Evolutionary conservation across 768 basidiomycete genomes (phyloP).

Genomic region (Cystofilobasidium bisporidii): DNA sequence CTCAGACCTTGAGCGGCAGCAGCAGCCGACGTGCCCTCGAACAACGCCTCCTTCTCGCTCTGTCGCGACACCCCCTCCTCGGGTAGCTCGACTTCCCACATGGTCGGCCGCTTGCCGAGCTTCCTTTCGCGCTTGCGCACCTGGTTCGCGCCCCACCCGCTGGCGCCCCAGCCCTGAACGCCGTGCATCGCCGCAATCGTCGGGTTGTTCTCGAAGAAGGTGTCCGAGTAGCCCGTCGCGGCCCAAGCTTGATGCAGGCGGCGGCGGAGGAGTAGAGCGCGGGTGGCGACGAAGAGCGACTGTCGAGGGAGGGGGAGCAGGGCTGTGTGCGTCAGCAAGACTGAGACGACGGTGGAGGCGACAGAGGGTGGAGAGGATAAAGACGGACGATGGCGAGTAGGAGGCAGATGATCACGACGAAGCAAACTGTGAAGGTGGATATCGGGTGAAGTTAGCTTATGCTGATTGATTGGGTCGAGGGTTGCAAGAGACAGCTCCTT

Average conservation of each 20-base stretch:
- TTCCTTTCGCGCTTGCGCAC: conserved; percentile 9
- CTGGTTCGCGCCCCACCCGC: conserved; percentile 3
- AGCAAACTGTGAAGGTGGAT: conserved; percentile 3
- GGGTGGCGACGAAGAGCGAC: conserved; percentile 10
- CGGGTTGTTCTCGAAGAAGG: conserved; percentile 20
- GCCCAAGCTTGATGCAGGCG: conserved; percentile 22
- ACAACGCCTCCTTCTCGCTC: not conserved
- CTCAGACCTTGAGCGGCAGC: too few relatives aligned
- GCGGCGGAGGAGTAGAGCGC: conserved; percentile 11
- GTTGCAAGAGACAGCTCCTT: too few relatives aligned
- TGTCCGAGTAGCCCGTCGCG: conserved; percentile 20
- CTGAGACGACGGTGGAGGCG: too few relatives aligned
- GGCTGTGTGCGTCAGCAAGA: too few relatives aligned
- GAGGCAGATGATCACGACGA: conserved; percentile 18
- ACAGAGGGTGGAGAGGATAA: not conserved
- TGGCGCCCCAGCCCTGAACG: not conserved
- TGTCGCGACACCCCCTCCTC: not conserved
- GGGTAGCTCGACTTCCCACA: conserved; percentile 15
- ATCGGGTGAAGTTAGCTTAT: too few relatives aligned
- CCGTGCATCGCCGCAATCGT: conserved; percentile 4
- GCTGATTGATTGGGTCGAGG: too few relatives aligned
- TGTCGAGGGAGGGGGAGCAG: not conserved
- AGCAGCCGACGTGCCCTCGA: not conserved
- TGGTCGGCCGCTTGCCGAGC: conserved; percentile 8
- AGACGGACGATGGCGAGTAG: conserved; percentile 9